Base-by-base conservation (phyloP, 495 filamentous ascomycete genomes). In the Penicillium samsonianum region DNA sequence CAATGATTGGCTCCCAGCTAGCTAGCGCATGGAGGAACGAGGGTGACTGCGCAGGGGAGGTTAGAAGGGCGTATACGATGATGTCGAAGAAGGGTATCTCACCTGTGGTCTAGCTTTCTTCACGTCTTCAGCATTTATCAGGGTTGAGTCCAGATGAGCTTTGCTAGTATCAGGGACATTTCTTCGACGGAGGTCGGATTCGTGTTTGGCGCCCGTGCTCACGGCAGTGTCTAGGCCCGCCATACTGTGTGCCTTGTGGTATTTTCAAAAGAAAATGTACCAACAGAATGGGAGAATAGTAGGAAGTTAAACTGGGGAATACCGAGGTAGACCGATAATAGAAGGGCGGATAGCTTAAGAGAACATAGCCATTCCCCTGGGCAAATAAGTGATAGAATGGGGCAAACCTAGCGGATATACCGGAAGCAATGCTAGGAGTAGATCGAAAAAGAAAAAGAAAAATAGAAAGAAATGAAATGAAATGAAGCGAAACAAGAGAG, bases 1-100 rank as follows among this genome's bases (percentile, higher is more conserved):
- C 91, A 71, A 96, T 83, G 53, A 98, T 73, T 73, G 87, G 89
- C 69, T 98, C 94, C 82, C 87, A 92, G 65, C 86, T 78, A 69
- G 88, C 86, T 46, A 96, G 81, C 48, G 83, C 77, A 47, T 85
- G 69, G 42, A 91, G 73, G 54, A 87, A 69, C 23, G 74, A 72
- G 37, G 67, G 63, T 23, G 67, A 62, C 75, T 79, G 50, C 7
- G 16, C 4, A 38, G 1, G 16, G 2, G 48, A 52, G 37, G 37
- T 57, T 19, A 35, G 43, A 42, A 48, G 37, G 4, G 12, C 5
- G n/a, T 23, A 5, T 9, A 26, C 26, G 16, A 16, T 2, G 14
- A 14, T 38, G 3, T 9, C 12, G 23, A 14, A 20, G 20, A 31
- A 23, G 31, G 46, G 4, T 22, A 31, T 28, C 60, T 63, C 67